Conservation (phyloP, 306 rosid genomes). For the Dalbergia oliveri region DNA sequence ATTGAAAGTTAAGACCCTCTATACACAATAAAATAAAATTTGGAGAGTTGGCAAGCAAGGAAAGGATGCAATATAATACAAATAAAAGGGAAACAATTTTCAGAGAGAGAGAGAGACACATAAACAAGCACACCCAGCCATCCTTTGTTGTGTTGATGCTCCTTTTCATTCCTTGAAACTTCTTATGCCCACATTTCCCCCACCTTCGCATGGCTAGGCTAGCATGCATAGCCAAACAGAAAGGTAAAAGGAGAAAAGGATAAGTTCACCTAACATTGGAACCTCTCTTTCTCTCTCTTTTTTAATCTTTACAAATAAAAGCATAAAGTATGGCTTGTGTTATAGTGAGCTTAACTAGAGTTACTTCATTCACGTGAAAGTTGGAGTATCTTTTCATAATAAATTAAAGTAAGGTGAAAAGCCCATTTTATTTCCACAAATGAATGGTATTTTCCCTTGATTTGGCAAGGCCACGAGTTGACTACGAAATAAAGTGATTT, state of each 20-base stretch:
- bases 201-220: constrained; percentile 10
- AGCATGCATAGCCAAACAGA: constrained; percentile 16
- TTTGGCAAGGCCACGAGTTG: constrained; percentile 37
- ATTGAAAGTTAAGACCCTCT: not conserved
- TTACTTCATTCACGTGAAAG: constrained; percentile 28
- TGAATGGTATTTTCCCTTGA: constrained; percentile 25
- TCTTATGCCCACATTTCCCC: constrained; percentile 19
- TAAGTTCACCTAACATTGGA: constrained; percentile 2
- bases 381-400: not conserved
- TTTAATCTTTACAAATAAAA: constrained; percentile 7
- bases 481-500: not conserved
- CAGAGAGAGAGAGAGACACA: not conserved
- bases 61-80: not conserved
- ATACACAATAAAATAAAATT: constrained; percentile 2
- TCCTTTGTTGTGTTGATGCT: not conserved
- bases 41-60: constrained; percentile 20
- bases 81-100: not conserved
- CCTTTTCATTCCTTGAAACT: constrained; percentile 25
- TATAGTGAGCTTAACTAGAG: constrained; percentile 25
- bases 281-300: not conserved
- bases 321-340: not conserved
- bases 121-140: not conserved
- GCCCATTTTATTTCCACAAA: constrained; percentile 14
- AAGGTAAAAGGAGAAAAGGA: not conserved
- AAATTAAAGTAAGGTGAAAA: constrained; percentile 36